phyloP scores from a whole-genome alignment of 371 early-diverging fungal species.

The Mucor indicus region DNA sequence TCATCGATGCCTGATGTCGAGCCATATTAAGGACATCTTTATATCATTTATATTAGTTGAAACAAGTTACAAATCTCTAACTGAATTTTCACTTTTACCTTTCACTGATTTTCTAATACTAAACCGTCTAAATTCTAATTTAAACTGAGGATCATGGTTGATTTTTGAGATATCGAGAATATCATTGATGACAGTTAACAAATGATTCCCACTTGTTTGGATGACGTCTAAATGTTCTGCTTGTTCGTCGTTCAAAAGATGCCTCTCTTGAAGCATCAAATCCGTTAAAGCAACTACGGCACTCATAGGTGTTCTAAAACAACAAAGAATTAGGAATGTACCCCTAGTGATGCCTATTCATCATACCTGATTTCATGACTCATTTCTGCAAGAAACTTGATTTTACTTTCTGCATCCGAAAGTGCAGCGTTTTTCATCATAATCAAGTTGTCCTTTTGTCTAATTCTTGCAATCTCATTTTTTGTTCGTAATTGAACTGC shows the following conservation, averaged over 20 bases:
- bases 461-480: conserved; percentile 44
- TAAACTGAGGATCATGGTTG: conserved; percentile 58
- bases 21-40: conserved; percentile 49
- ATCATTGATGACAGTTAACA: conserved; percentile 59
- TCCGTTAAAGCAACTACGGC: conserved; percentile 64
- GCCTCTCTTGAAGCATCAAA: conserved; percentile 49
- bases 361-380: conserved; percentile 49
- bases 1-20: conserved; percentile 46
- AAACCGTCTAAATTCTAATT: conserved; percentile 52
- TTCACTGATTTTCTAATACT: conserved; percentile 59
- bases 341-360: background rate
- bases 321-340: too few relatives aligned
- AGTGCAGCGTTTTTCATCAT: conserved; percentile 51
- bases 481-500: conserved; percentile 36
- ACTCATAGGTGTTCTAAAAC: conserved; percentile 61
- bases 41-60: too few relatives aligned
- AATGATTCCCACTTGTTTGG: conserved; percentile 60
- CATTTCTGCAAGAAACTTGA: conserved; percentile 61
- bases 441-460: conserved; percentile 42
- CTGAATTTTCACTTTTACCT: conserved; percentile 8
- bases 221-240: conserved; percentile 57
- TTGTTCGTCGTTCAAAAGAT: conserved; percentile 48
- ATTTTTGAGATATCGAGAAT: conserved; percentile 60
- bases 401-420: conserved; percentile 56
- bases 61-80: too few relatives aligned